A percentile compares a stretch with the other conserved stretches of the same genome.
Evolutionary conservation across 2,329 filamentous ascomycete species (phyloP).

Genomic region (Xylariaceae sp.): DNA sequence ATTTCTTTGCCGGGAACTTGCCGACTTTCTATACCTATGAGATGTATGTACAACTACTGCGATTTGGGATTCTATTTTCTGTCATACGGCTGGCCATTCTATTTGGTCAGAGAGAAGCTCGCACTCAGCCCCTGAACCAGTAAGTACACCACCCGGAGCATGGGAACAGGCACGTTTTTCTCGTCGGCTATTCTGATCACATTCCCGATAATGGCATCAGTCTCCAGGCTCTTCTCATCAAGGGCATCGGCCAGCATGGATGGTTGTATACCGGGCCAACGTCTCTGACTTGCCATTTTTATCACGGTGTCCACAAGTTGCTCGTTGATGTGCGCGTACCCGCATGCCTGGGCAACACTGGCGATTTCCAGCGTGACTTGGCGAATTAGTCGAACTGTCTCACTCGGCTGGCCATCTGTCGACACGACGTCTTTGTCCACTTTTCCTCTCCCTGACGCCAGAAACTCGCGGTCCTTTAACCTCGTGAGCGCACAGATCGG

Average conservation of each 20-base stretch:
- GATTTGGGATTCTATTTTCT: background rate
- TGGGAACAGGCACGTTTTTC: conserved; percentile 27
- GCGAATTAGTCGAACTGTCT: conserved; percentile 25
- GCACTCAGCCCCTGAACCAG: conserved; percentile 35
- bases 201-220: conserved; percentile 35
- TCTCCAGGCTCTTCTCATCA: conserved; percentile 27
- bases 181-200: conserved; percentile 27
- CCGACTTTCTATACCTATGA: background rate
- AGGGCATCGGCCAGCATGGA: conserved; percentile 34
- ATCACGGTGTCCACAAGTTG: conserved; percentile 31
- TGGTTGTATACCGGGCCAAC: conserved; percentile 28
- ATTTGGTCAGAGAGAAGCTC: conserved; percentile 22
- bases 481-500: conserved; percentile 49
- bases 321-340: conserved; percentile 29
- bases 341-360: conserved; percentile 31
- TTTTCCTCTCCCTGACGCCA: conserved; percentile 24
- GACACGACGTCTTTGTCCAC: background rate
- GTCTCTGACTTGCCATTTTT: conserved; percentile 16
- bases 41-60: background rate
- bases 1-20: background rate
- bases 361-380: conserved; percentile 35
- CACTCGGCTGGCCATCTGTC: conserved; percentile 6
- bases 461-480: conserved; percentile 42
- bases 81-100: conserved; percentile 4
- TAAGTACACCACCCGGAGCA: conserved; percentile 37